Conservation (phyloP, 345 rosid species). For the Citrus medica region DNA sequence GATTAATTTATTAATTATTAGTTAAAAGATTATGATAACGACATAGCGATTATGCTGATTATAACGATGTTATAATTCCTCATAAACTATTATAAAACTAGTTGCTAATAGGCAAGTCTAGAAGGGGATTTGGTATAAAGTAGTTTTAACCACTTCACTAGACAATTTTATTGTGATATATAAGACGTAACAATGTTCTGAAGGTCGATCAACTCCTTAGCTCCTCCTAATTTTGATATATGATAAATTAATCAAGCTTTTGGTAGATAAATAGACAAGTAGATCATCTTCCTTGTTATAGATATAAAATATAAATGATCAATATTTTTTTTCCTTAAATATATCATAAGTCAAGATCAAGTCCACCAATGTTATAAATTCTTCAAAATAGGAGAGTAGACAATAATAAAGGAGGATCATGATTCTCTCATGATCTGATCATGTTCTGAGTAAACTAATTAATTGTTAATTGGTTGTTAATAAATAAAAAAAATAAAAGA, state of each 20-base stretch:
- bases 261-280: background rate
- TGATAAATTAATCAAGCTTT: background rate
- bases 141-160: constrained; percentile 18
- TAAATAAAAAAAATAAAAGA: no score
- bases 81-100: background rate
- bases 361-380: no score
- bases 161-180: constrained; percentile 1
- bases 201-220: constrained; percentile 18
- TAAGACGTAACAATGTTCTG: constrained; percentile 6
- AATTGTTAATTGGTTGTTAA: no score
- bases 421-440: no score
- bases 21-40: background rate
- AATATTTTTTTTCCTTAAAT: no score
- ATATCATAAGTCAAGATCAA: no score
- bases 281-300: background rate
- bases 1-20: background rate
- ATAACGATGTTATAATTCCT: background rate
- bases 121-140: background rate
- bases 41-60: background rate
- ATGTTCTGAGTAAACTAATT: no score
- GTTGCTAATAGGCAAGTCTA: background rate
- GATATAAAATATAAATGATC: background rate
- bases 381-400: no score
- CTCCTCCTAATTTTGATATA: background rate
- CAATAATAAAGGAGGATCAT: no score